Base-by-base conservation (phyloP, 495 filamentous ascomycete genomes). In the Talaromyces ruber region DNA sequence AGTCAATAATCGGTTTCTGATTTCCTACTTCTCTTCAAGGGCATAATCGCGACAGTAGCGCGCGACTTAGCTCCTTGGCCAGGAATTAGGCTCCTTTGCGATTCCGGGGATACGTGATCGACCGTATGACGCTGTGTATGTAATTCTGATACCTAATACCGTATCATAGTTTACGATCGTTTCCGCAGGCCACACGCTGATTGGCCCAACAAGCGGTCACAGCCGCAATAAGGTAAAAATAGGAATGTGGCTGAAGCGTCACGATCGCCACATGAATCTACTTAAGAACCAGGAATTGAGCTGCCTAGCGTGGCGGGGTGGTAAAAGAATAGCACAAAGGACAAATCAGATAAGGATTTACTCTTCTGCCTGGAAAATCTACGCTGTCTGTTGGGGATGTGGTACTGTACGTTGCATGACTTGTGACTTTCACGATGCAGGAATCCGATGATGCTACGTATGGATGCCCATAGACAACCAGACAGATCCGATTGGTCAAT, bases 171-270 rank as follows among this genome's bases (percentile, higher is more conserved):
- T 18, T 53, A 53, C 54, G 12, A 21, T 14, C 3, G 14, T 30
- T 22, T 57, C 28, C 54, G 54, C 54, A 9, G 12, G 28, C 12
- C 2, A 2, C 4, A 12, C 8, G 14, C 54, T 57, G 54, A 57
- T 57, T 34, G 54, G 54, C 24, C 54, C 16, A 24, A 57, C 54
- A 57, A 57, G 54, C 54, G 54, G 54, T 57, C 54, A 57, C 54
- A 18, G 54, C 54, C 54, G 54, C 54, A 57, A 12, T 57, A 5
- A 5, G 14, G n/a, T 25, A 57, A 57, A 57, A 57, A 57, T 57
- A 57, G 29, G 14, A 32, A 9, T 57, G 29, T 34, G 29, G 54
- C 54, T 57, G 26, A 57, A 28, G 51, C 47, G 24, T 52, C 51
- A 54, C 14, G 22, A 54, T 29, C 4, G 51, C 51, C 51, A 28